These are phyloP conservation scores for Botryotinia globosa DNA, from an alignment of 2,329 filamentous ascomycete species.

Conservation along the genomic window DNA sequence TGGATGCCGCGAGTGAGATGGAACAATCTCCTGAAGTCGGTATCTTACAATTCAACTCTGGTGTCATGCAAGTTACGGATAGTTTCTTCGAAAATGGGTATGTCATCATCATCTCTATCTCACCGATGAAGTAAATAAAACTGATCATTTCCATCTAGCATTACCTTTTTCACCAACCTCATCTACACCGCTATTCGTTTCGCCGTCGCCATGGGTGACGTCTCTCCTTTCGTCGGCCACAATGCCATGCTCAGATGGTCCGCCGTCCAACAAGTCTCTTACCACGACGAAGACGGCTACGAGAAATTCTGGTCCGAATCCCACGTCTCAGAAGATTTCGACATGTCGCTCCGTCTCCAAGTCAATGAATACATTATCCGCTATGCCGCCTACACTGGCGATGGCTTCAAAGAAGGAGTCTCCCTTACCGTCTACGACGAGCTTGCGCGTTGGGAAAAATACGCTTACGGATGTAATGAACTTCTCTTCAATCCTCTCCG, in stretches of 20 bases:
- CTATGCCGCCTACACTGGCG: constrained; percentile 68
- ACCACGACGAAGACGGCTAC: constrained; percentile 65
- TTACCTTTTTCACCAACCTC: constrained; percentile 70
- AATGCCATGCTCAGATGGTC: constrained; percentile 75
- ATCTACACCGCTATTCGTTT: constrained; percentile 76
- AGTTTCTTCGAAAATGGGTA: constrained; percentile 67
- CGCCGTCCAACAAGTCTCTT: constrained; percentile 70
- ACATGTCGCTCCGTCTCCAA: constrained; percentile 76
- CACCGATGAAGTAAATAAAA: accelerated
- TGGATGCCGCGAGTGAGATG: constrained; percentile 80
- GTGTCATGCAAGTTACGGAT: constrained; percentile 75
- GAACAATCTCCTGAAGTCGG: constrained; percentile 75
- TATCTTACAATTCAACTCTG: constrained; percentile 74
- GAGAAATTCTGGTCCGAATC: constrained; percentile 82
- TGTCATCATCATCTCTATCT: background rate
- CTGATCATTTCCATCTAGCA: constrained; percentile 33
- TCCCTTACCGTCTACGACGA: constrained; percentile 84
- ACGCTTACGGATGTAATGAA: constrained; percentile 81
- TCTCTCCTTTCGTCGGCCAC: constrained; percentile 78
- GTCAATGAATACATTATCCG: constrained; percentile 70
- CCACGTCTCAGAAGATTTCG: constrained; percentile 78
- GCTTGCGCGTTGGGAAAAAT: constrained; percentile 82
- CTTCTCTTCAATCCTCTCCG: constrained; percentile 75
- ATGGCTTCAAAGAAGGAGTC: constrained; percentile 81
- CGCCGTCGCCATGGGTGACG: constrained; percentile 73